Base-by-base conservation (phyloP, 2,329 filamentous ascomycete species). In the Aspergillus jensenii region DNA sequence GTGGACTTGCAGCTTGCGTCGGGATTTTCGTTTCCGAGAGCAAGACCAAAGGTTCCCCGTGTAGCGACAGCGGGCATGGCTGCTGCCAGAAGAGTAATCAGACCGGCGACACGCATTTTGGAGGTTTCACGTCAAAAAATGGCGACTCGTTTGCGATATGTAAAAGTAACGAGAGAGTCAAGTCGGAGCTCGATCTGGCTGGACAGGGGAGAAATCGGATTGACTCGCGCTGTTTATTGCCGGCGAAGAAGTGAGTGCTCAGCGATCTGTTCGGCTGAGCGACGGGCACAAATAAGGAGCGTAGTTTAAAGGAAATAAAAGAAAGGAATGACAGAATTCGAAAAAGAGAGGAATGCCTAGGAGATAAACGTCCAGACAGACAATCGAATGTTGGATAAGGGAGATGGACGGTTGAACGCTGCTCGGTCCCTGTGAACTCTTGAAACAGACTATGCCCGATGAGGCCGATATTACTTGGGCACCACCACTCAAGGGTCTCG, bases 11-110 rank as follows among this genome's bases (percentile, higher is more conserved):
- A 90, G 41, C 70, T 74, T 43, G 81, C 83, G 66, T 86, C 83
- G 23, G 80, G 56, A 62, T 83, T 83, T 71, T 88, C 87, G 66
- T 86, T 84, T 59, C 88, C 88, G 12, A 90, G 78, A 14, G 87
- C 81, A 68, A 89, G 89, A 52, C 88, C 88, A 59, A 89, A 76
- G 31, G 73, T 80, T 51, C 87, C 86, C 37, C 75, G 75, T 39
- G 79, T 76, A 43, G 82, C 80, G 43, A 81, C 71, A 47, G 79
- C 74, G 23, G 82, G 80, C 47, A 79, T 74, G 50, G 75, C 71
- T 47, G 74, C 76, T 64, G 81, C 64, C 56, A 76, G 66, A 41
- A 76, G 58, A 17, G 75, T 68, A 62, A 81, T 49, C 53, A 80
- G 59, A 52, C 69, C 68, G 46, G 75, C 67, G 66, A 75, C 67